Percentiles rank a stretch among this genome's conserved stretches.
phyloP scores from a whole-genome alignment of 2,329 filamentous ascomycete genomes.

The Cladosporium sp. region DNA sequence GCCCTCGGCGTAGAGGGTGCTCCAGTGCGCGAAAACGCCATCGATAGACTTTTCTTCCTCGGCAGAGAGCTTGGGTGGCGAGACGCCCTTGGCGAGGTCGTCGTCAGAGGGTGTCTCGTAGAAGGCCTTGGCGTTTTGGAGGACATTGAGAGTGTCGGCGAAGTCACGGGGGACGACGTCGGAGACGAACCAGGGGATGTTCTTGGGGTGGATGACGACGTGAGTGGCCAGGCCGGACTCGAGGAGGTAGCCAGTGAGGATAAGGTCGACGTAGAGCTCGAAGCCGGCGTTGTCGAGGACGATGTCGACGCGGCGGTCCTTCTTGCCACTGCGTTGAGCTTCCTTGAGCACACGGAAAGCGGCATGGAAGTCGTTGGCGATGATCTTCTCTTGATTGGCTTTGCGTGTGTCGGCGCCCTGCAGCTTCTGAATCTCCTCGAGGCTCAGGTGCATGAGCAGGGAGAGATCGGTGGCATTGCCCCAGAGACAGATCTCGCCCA shows the following conservation, averaged over 20 bases:
- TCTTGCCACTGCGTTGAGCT: conserved; percentile 62
- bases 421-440: conserved; percentile 94
- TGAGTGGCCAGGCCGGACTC: conserved; percentile 79
- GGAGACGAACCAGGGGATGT: conserved; percentile 96
- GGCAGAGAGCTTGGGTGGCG: conserved; percentile 59
- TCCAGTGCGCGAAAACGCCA: conserved; percentile 82
- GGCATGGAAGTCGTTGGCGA: conserved; percentile 75
- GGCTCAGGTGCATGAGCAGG: conserved; percentile 81
- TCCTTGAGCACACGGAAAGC: conserved; percentile 67
- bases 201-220: conserved; percentile 87
- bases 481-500: conserved; percentile 96
- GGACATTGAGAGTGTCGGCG: conserved; percentile 69
- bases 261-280: conserved; percentile 91
- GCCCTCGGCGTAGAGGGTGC: conserved; percentile 72
- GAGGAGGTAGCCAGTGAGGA: conserved; percentile 85
- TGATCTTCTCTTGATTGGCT: conserved; percentile 81
- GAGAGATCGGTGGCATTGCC: conserved; percentile 94
- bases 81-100: conserved; percentile 49
- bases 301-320: conserved; percentile 79
- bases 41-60: conserved; percentile 63
- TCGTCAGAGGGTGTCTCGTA: conserved; percentile 73
- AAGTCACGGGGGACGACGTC: conserved; percentile 90
- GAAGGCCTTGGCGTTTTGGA: conserved; percentile 73
- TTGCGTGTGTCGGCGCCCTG: conserved; percentile 87
- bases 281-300: conserved; percentile 97